phyloP scores from a whole-genome alignment of 192 early-diverging fungal species.

The Gamsiella multidivaricata region DNA sequence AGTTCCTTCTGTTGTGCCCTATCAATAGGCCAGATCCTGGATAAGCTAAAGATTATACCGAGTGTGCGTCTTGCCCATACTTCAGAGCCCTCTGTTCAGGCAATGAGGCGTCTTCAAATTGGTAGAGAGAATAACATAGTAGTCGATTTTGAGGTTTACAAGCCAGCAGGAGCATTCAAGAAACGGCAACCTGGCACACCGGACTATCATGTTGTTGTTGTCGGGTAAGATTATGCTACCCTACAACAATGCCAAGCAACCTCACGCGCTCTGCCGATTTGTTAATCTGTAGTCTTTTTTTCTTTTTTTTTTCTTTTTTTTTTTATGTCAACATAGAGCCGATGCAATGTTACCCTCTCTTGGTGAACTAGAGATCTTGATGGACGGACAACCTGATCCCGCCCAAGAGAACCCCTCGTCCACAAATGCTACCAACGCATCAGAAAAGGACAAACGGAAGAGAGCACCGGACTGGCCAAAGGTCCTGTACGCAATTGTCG shows the following conservation, averaged over 20 bases:
- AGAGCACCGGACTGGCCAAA: constrained; percentile 26
- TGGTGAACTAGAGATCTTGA: constrained; percentile 1
- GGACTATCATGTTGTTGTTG: constrained; percentile 56
- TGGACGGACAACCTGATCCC: constrained; percentile 17
- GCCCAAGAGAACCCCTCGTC: background rate
- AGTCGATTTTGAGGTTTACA: constrained; percentile 61
- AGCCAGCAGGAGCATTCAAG: constrained; percentile 54
- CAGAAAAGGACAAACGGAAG: constrained; percentile 21
- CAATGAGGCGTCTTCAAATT: background rate
- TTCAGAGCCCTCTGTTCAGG: background rate
- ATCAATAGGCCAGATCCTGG: constrained; percentile 43
- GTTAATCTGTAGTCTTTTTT: too few species aligned
- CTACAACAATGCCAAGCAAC: too few species aligned
- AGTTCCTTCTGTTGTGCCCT: background rate
- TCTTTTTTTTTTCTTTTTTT: too few species aligned
- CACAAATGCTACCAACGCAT: background rate
- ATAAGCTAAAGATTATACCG: constrained; percentile 51
- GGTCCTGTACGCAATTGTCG: constrained; percentile 41
- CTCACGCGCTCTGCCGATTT: too few species aligned
- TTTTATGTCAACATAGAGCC: too few species aligned
- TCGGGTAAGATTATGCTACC: constrained; percentile 29
- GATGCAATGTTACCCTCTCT: constrained; percentile 1
- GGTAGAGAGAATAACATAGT: background rate
- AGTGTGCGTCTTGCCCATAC: constrained; percentile 5
- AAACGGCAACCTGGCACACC: constrained; percentile 61